Evolutionary conservation across 2,329 filamentous ascomycete species (phyloP), one percentile per base, ranked within the genome.

Genomic region (Capronia epimyces): DNA sequence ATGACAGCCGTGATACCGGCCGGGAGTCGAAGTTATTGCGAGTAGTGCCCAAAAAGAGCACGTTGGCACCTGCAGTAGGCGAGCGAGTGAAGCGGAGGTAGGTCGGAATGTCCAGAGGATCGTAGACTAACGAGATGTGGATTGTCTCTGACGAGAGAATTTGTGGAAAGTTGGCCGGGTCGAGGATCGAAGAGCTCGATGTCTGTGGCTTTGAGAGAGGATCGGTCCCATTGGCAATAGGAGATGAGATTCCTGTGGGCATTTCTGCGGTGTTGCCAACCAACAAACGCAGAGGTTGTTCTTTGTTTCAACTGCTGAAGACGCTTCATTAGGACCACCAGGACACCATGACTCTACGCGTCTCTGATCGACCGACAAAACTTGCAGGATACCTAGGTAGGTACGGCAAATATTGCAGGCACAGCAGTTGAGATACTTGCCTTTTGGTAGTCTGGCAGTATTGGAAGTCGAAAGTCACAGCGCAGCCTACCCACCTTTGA

Each of bases 1-100:
- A 74, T 47, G 69, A 70, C n/a, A 74, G 66, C 41, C 69, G 70
- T 1, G 67, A 62, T 42, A 74, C 71, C 5, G 68, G 58, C 13
- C 67, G 66, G 55, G 62, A 57, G 42, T 71, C 66, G 55, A 73
- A 73, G 15, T 66, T 69, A 59, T 72, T 62, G 27, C 71, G 66
- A 1, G 71, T 74, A 15, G 71, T 73, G 49, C 71, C 71, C 24
- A 73, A 64, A 60, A 74, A 74, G 41, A 74, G 66, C 2, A 73
- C 62, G 43, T 74, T 74, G 49, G 71, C 71, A 41, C 71, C 71
- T 6, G 70, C 70, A 8, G 63, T 50, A 1, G 71, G 68, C 1
- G 71, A 73, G 40, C 68, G 66, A 21, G 68, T 67, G 32, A 67
- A 63, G 1, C 59, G 48, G 2, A 73, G 63, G 27, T 64, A 64